phyloP scores from a whole-genome alignment of 768 basidiomycete genomes.

The Mycena alexandri region DNA sequence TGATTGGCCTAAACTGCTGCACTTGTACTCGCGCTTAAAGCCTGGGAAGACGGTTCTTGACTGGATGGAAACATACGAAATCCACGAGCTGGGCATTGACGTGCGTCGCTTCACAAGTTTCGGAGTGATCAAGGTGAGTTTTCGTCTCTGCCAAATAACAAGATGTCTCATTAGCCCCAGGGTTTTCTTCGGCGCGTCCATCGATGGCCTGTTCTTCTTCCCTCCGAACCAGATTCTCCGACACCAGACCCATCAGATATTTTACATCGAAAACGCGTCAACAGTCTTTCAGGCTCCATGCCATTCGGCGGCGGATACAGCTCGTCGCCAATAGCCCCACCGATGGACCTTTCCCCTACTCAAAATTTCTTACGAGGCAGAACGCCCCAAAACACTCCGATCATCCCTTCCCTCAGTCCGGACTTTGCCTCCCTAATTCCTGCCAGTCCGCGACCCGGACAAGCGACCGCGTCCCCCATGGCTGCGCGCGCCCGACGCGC shows the following conservation, averaged over 20 bases:
- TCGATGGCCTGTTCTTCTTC: conserved; percentile 87
- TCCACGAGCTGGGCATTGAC: conserved; percentile 84
- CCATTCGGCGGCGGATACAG: conserved; percentile 46
- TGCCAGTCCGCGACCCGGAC: conserved; percentile 32
- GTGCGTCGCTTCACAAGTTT: conserved; percentile 96
- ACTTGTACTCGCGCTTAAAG: conserved; percentile 88
- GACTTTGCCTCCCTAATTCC: conserved; percentile 34
- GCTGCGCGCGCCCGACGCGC: conserved; percentile 59
- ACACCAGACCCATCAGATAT: conserved; percentile 35
- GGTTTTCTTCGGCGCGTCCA: conserved; percentile 95
- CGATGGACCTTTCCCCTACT: conserved; percentile 36
- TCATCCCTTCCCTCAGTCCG: conserved; percentile 43
- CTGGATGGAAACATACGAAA: conserved; percentile 87
- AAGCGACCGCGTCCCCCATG: conserved; percentile 33
- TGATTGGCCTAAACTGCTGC: conserved; percentile 89
- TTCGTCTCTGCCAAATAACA: neutral
- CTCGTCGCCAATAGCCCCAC: conserved; percentile 37
- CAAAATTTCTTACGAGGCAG: conserved; percentile 43
- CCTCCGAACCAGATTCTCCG: conserved; percentile 49
- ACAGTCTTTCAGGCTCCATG: conserved; percentile 51
- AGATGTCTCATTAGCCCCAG: conserved; percentile 48
- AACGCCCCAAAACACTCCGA: conserved; percentile 44
- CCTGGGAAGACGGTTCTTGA: conserved; percentile 86
- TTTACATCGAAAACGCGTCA: conserved; percentile 52
- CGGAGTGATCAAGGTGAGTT: conserved; percentile 92